Evolutionary conservation across 2,329 filamentous ascomycete genomes (phyloP).

Genomic region (Lasiodiplodia gonubiensis): DNA sequence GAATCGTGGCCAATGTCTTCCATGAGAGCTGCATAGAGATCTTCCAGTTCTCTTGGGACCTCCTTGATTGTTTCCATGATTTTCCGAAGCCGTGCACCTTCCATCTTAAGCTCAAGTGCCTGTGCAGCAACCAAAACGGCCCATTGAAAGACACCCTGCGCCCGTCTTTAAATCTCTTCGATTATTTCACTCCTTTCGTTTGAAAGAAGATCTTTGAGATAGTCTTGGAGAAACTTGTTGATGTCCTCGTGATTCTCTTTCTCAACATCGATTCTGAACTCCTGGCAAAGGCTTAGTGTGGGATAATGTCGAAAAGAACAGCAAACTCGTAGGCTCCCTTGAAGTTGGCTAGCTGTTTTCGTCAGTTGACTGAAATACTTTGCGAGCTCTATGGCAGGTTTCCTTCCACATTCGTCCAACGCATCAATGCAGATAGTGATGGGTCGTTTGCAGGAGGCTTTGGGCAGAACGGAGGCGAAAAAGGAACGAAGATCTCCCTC

Average conservation of each 20-base stretch:
- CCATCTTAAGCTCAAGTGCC: neutral
- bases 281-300: neutral
- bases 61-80: neutral
- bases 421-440: neutral
- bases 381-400: neutral
- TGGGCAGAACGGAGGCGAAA: neutral
- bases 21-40: neutral
- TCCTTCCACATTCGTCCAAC: neutral
- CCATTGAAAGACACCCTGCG: neutral
- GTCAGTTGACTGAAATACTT: neutral
- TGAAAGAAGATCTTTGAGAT: neutral
- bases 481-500: neutral
- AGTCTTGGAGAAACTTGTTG: neutral
- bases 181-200: neutral
- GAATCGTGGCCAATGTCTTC: neutral
- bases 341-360: neutral
- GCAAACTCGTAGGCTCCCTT: neutral
- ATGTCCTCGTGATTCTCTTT: neutral
- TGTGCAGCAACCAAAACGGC: neutral
- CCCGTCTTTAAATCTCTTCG: neutral
- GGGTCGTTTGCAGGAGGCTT: neutral
- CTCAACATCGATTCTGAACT: neutral
- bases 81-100: neutral
- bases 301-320: neutral
- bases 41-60: neutral